Percentiles rank a stretch among this genome's conserved stretches.
Conservation (phyloP, 202 grass and related monocot genomes). For the Zizania palustris region DNA sequence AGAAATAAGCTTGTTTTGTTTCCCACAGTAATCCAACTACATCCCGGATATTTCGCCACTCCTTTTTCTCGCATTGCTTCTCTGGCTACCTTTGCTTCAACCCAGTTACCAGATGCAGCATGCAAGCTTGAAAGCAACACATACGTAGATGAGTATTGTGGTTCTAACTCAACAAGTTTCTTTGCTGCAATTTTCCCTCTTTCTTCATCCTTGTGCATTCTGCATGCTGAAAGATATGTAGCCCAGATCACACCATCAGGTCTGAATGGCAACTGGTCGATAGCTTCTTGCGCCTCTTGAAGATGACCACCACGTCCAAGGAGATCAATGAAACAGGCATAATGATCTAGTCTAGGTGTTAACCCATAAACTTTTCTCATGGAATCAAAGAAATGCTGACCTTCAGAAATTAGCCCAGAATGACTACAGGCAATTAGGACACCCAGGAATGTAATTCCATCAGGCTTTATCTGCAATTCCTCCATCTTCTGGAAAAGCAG, state of each 20-base stretch:
- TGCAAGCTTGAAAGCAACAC: constrained; percentile 65
- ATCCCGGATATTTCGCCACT: constrained; percentile 61
- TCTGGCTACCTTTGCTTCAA: constrained; percentile 51
- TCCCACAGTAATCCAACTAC: constrained; percentile 70
- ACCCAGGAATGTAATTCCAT: constrained; percentile 66
- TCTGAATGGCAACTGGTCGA: constrained; percentile 52
- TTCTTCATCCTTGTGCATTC: constrained; percentile 67
- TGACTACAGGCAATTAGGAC: constrained; percentile 67
- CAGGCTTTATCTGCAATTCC: constrained; percentile 52
- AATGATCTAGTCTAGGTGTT: constrained; percentile 65
- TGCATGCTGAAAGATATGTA: constrained; percentile 60
- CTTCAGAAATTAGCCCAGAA: constrained; percentile 61
- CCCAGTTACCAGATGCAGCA: constrained; percentile 73
- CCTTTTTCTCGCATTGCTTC: constrained; percentile 69
- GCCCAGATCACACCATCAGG: constrained; percentile 78
- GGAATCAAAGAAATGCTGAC: constrained; percentile 51
- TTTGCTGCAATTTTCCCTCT: constrained; percentile 57
- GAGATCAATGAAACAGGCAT: constrained; percentile 69
- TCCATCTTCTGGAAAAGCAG: constrained; percentile 61
- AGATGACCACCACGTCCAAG: constrained; percentile 69
- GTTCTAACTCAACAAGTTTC: constrained; percentile 59
- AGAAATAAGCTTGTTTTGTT: constrained; percentile 58
- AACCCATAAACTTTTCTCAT: constrained; percentile 52
- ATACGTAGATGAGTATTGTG: constrained; percentile 55
- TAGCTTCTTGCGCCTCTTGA: constrained; percentile 64